phyloP scores from a whole-genome alignment of 2,329 filamentous ascomycete species.

The Neurospora crassa region DNA sequence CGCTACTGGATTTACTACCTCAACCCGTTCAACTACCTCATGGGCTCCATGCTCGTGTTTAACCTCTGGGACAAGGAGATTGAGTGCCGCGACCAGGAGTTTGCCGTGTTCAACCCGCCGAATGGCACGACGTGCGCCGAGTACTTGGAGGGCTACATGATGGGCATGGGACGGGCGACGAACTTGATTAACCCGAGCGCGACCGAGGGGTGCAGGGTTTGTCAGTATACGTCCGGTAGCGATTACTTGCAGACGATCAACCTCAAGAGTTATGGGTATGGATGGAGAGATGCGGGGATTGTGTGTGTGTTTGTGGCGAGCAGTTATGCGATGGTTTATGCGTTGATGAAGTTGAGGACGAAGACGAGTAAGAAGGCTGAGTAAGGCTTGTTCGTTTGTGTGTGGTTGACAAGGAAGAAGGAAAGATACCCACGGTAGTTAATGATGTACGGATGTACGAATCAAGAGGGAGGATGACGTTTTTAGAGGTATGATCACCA shows the following conservation, averaged over 20 bases:
- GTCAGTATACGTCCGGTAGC: slow-evolving; percentile 45
- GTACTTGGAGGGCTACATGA: slow-evolving; percentile 43
- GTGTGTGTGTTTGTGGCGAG: slow-evolving; percentile 45
- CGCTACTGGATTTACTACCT: slow-evolving; percentile 53
- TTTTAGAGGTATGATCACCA: not conserved
- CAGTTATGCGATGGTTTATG: slow-evolving; percentile 39
- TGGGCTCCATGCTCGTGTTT: slow-evolving; percentile 46
- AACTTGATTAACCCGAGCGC: slow-evolving; percentile 53
- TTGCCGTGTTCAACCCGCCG: slow-evolving; percentile 41
- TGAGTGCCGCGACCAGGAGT: slow-evolving; percentile 36
- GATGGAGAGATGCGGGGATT: slow-evolving; percentile 57
- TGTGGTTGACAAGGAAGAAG: not conserved
- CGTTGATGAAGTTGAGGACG: slow-evolving; percentile 38
- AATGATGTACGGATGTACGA: not conserved
- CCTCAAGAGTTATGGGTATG: slow-evolving; percentile 49
- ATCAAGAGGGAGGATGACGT: not conserved
- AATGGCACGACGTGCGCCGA: slow-evolving; percentile 42
- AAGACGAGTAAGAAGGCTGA: slow-evolving; percentile 39
- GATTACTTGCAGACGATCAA: slow-evolving; percentile 54
- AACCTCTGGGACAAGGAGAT: slow-evolving; percentile 37
- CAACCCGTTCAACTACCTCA: slow-evolving; percentile 53
- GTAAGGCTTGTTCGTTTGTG: slow-evolving; percentile 12
- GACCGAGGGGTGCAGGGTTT: slow-evolving; percentile 47
- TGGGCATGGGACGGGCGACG: slow-evolving; percentile 35
- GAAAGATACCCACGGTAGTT: not conserved